Conservation (phyloP, 495 filamentous ascomycete genomes). For the Penicillium cataractarum region DNA sequence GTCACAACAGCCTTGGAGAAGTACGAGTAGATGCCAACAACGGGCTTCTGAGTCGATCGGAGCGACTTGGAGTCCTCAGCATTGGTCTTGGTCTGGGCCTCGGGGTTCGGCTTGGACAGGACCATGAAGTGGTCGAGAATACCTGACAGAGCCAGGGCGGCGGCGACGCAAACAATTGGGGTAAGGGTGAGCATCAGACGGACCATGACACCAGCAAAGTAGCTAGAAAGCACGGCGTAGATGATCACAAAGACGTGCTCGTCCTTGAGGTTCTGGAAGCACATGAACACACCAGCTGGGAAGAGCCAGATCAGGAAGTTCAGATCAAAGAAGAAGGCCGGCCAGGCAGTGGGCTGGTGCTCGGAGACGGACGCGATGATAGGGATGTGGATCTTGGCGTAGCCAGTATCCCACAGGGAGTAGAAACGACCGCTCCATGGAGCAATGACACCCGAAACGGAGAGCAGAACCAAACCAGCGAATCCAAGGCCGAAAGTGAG, state of each 20-base stretch:
- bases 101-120: conserved; percentile 53
- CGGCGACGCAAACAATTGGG: conserved; percentile 93
- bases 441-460: conserved; percentile 86
- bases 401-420: conserved; percentile 98
- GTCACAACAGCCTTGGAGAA: conserved; percentile 78
- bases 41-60: conserved; percentile 69
- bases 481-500: conserved; percentile 73
- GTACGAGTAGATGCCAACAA: conserved; percentile 81
- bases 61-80: conserved; percentile 60
- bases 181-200: conserved; percentile 97
- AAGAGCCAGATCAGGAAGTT: conserved; percentile 99
- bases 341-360: conserved; percentile 99
- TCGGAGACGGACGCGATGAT: conserved; percentile 99
- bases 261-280: conserved; percentile 89
- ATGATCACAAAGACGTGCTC: conserved; percentile 99
- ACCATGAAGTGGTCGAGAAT: conserved; percentile 86
- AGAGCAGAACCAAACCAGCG: conserved; percentile 76
- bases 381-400: conserved; percentile 99
- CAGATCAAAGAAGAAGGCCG: conserved; percentile 98
- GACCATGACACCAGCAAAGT: conserved; percentile 99
- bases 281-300: conserved; percentile 97
- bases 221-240: conserved; percentile 91
- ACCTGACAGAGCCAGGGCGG: conserved; percentile 85
- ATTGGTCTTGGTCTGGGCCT: conserved; percentile 47
- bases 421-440: conserved; percentile 99